These are phyloP conservation scores for Podosphaera aphanis DNA, from an alignment of 2,329 filamentous ascomycete genomes.

Conservation along the genomic window DNA sequence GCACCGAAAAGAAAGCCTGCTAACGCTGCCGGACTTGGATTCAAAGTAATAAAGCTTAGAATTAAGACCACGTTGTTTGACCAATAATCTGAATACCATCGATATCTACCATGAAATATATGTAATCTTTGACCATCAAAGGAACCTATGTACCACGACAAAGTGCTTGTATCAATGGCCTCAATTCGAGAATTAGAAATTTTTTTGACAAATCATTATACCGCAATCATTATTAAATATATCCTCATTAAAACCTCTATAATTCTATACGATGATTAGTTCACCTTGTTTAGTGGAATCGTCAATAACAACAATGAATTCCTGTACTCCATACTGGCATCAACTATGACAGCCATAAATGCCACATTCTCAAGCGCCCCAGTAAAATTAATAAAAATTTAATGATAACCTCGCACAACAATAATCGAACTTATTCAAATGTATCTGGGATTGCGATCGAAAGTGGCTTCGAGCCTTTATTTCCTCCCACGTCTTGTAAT, in stretches of 20 bases:
- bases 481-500: conserved; percentile 8
- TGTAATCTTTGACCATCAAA: too few species aligned
- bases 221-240: too few species aligned
- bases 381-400: conserved; percentile 7
- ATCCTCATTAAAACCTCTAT: neutral
- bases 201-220: too few species aligned
- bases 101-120: too few species aligned
- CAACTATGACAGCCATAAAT: neutral
- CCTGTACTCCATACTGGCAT: neutral
- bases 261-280: neutral
- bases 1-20: too few species aligned
- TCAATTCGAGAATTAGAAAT: too few species aligned
- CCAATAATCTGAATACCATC: too few species aligned
- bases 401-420: neutral
- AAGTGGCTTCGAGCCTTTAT: conserved; percentile 15
- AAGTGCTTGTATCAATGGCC: too few species aligned
- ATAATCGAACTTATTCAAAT: neutral
- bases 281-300: neutral
- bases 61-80: too few species aligned
- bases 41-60: too few species aligned
- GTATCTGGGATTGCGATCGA: conserved; percentile 18
- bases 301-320: neutral
- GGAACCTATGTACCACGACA: too few species aligned
- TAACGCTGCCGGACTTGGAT: too few species aligned
- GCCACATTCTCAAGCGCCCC: neutral